Base-by-base conservation (phyloP, 2,329 filamentous ascomycete genomes). In the Rhynchosporium agropyri region DNA sequence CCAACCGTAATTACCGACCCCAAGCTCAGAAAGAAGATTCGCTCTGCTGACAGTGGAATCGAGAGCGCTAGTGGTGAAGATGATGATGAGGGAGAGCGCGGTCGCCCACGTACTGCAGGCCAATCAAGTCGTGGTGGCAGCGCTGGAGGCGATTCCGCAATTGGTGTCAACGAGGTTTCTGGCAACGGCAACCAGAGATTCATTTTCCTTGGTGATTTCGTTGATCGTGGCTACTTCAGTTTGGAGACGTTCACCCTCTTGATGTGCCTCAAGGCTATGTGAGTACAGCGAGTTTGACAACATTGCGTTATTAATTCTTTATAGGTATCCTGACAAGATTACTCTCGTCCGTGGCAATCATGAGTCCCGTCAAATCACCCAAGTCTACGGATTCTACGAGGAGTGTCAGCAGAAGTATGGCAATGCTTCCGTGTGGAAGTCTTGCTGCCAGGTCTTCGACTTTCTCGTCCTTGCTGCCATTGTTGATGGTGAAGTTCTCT, bases 1-100 rank as follows among this genome's bases (percentile, higher is more conserved):
- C 93, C 94, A 1, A 91, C 89, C 13, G 88, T 90, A 70, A 97
- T 97, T 70, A 95, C 88, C 61, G 88, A 97, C 73, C 91, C 92
- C 3, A 95, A 93, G 75, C 80, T 95, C 53, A 89, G 88, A 78
- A 92, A 90, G 80, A 96, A 93, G 80, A 86, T 97, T 78, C 90
- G 87, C 75, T 86, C 85, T 69, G 82, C 81, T 15, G 85, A 81
- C 33, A 74, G 72, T 55, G 79, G 79, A 6, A 76, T 77, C 45
- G 79, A 79, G 5, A 80, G 78, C 4, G 82, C 80, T 40, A 80
- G 77, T 54, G 81, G 79, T 20, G 80, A 80, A 3, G 81, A 83
- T 20, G 79, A 79, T 33, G 78, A 77, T 79, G 55, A 83, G 81
- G 63, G 81, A 77, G 40, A 79, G 77, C 51, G 81, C 75, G 65